A percentile compares a stretch with the other conserved stretches of the same genome.
Evolutionary conservation across 208 protist species (phyloP).

Genomic region (Trypanosoma platydactyli): DNA sequence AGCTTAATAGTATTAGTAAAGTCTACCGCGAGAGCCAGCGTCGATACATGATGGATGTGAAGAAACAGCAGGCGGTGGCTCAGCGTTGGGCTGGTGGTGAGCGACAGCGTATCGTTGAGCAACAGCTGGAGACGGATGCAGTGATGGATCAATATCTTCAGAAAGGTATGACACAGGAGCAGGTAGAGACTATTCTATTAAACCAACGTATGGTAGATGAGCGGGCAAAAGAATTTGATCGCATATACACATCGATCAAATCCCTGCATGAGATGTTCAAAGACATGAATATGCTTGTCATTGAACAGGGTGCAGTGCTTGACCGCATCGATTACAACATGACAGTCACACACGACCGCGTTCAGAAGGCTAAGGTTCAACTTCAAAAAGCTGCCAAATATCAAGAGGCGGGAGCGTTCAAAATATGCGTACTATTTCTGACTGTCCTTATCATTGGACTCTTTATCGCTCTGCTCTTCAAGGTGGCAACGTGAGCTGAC

Average conservation of each 20-base stretch:
- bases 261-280: slow-evolving; percentile 95
- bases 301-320: slow-evolving; percentile 93
- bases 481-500: slow-evolving; percentile 46
- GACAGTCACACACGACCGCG: slow-evolving; percentile 82
- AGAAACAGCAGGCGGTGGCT: slow-evolving; percentile 88
- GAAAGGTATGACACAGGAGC: slow-evolving; percentile 92
- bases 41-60: slow-evolving; percentile 90
- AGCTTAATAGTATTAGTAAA: slow-evolving; percentile 86
- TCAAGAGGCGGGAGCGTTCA: slow-evolving; percentile 86
- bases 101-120: slow-evolving; percentile 78
- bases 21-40: slow-evolving; percentile 89
- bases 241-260: slow-evolving; percentile 93
- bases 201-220: slow-evolving; percentile 92
- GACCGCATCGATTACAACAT: slow-evolving; percentile 97
- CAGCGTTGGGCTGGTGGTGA: slow-evolving; percentile 85
- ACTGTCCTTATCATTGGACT: slow-evolving; percentile 88
- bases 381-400: slow-evolving; percentile 90
- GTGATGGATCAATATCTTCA: slow-evolving; percentile 90
- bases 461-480: slow-evolving; percentile 86
- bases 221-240: slow-evolving; percentile 91
- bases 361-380: slow-evolving; percentile 80
- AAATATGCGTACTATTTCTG: slow-evolving; percentile 91
- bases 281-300: slow-evolving; percentile 91
- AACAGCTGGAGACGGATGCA: slow-evolving; percentile 83
- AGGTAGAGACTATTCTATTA: slow-evolving; percentile 91